Percentiles rank a stretch among this genome's conserved stretches.
phyloP scores from a whole-genome alignment of 2,329 filamentous ascomycete species.

The Orbilia javanica region DNA sequence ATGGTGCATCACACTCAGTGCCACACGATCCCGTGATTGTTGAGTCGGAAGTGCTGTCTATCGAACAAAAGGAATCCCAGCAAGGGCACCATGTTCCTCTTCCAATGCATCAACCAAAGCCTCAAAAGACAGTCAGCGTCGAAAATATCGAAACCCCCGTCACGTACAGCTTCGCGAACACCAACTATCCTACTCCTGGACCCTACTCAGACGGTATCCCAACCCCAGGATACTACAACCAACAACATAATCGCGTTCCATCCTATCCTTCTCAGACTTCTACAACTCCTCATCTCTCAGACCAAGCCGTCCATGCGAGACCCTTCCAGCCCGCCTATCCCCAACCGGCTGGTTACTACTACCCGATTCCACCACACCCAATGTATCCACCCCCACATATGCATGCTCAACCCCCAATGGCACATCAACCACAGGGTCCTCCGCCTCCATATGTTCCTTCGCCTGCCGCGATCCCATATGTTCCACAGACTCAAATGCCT shows the following conservation, averaged over 20 bases:
- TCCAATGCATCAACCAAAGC: conserved; percentile 91
- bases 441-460: conserved; percentile 63
- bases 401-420: conserved; percentile 61
- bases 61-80: conserved; percentile 73
- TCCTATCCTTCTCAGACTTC: conserved; percentile 60
- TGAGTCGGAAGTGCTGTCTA: conserved; percentile 61
- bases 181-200: conserved; percentile 66
- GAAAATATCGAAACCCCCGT: conserved; percentile 90
- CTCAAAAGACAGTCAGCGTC: conserved; percentile 93
- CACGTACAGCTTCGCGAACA: conserved; percentile 70
- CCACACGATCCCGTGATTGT: conserved; percentile 23
- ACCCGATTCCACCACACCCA: conserved; percentile 51
- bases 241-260: conserved; percentile 51
- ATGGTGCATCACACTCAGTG: conserved; percentile 21
- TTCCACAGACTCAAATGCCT: conserved; percentile 65
- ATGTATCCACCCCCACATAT: conserved; percentile 55
- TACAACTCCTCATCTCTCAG: conserved; percentile 76
- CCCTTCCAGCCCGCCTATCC: conserved; percentile 85
- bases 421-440: conserved; percentile 61
- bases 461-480: conserved; percentile 60
- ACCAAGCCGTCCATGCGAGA: conserved; percentile 89
- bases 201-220: conserved; percentile 62
- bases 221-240: conserved; percentile 59
- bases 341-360: conserved; percentile 52
- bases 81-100: conserved; percentile 71